Base-by-base conservation (phyloP, 148 eudicot genomes). In the Persicaria tinctoria region DNA sequence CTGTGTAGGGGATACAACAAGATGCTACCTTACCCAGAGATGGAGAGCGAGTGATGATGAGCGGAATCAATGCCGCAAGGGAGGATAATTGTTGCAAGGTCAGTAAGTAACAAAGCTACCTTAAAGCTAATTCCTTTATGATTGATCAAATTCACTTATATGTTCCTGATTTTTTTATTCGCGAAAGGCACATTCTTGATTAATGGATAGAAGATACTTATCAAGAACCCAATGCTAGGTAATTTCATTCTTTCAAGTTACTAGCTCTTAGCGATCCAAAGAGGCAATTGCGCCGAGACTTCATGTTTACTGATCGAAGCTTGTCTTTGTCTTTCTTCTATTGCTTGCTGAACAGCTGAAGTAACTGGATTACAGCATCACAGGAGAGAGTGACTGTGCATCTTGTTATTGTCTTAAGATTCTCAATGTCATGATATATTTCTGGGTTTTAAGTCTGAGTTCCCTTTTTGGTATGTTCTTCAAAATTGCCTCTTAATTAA, bases 191-290 rank as follows among this genome's bases (percentile, higher is more conserved):
- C 27, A 17, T 56, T 56, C 27, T 17, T 56, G 23, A 56, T n/a
- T 8, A 56, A 17, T 8, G 38, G 38, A 32, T 1, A 32, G 38
- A 32, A 51, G 55, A 56, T 56, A n/a, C 62, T 56, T 56, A 56
- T 56, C 62, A 56, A 56, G 23, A 56, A 56, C 62, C 62, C 23
- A 56, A 56, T 56, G 62, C 62, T 56, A n/a, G 53, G 2, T 50
- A 50, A 12, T 32, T 2, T 50, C 53, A 50, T 50, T 50, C 53
- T 12, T 8, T 50, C 53, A 7, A 50, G 53, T 50, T 9, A 23
- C 23, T 56, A 56, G 8, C 62, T 56, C 62, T 56, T 56, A 56
- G 27, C 62, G 3, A 56, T 18, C 62, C 62, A 56, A 17, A 56
- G 27, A 18, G 27, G 3, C 62, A 56, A 56, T 4, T 16, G 9